These are phyloP conservation scores for Penicillium sp. DNA, from an alignment of 2,329 filamentous ascomycete species.

Conservation along the genomic window DNA sequence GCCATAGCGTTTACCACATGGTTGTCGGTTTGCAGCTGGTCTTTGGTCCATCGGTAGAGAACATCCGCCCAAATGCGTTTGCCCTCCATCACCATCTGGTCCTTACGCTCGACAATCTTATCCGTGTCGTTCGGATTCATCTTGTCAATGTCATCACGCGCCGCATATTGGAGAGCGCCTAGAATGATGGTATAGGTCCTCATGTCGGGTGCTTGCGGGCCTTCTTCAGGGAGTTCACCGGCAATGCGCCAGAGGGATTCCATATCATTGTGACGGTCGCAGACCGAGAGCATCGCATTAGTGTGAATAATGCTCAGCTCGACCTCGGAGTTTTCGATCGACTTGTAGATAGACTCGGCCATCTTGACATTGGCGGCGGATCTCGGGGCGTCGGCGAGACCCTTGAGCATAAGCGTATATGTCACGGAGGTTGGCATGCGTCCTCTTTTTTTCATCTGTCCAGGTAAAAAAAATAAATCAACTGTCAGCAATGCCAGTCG, in stretches of 20 bases:
- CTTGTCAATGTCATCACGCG: conserved; percentile 34
- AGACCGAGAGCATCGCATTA: conserved; percentile 85
- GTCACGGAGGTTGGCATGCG: conserved; percentile 80
- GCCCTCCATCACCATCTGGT: conserved; percentile 62
- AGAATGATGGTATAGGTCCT: conserved; percentile 82
- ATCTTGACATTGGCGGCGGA: conserved; percentile 58
- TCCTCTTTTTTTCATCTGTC: conserved; percentile 89
- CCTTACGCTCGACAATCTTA: conserved; percentile 30
- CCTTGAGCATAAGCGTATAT: conserved; percentile 79
- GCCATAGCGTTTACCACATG: conserved; percentile 80
- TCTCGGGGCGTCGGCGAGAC: conserved; percentile 65
- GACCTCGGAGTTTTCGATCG: conserved; percentile 67
- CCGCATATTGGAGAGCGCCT: conserved; percentile 66
- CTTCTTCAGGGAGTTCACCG: conserved; percentile 67
- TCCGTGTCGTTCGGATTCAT: conserved; percentile 34
- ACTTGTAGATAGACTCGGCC: conserved; percentile 75
- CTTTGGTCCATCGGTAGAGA: conserved; percentile 72
- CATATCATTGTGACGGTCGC: conserved; percentile 71
- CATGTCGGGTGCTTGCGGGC: conserved; percentile 64
- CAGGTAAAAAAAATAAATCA: conserved; percentile 15
- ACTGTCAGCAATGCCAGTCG: background rate
- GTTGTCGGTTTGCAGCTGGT: conserved; percentile 73
- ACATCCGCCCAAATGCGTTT: conserved; percentile 81
- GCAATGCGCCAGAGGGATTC: conserved; percentile 79
- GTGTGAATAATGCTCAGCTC: conserved; percentile 78